These are phyloP conservation scores for Corylus avellana DNA, from an alignment of 306 rosid species.

Conservation along the genomic window DNA sequence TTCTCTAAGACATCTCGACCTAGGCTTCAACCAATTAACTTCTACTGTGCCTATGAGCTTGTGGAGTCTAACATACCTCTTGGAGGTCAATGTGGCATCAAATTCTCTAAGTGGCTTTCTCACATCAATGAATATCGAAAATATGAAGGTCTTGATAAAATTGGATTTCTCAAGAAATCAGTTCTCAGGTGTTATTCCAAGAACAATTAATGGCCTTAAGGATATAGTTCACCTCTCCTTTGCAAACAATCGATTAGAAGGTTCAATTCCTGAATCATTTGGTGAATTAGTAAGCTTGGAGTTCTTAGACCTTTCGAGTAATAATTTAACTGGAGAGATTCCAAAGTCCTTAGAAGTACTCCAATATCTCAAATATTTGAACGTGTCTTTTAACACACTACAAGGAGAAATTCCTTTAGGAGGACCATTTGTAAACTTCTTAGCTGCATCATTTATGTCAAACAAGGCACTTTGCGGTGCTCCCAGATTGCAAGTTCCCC, in stretches of 20 bases:
- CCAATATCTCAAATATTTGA: conserved; percentile 18
- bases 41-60: too few relatives aligned
- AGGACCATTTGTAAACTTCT: conserved; percentile 32
- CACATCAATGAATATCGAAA: conserved; percentile 16
- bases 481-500: conserved; percentile 22
- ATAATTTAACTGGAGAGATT: conserved; percentile 27
- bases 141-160: conserved; percentile 10
- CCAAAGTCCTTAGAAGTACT: conserved; percentile 40
- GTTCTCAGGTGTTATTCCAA: conserved; percentile 23
- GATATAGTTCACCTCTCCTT: conserved; percentile 14
- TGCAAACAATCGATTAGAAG: conserved; percentile 6
- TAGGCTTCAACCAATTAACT: conserved; percentile 29
- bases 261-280: conserved; percentile 18
- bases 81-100: too few relatives aligned
- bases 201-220: conserved; percentile 23
- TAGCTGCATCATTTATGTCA: conserved; percentile 27
- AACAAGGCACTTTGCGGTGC: conserved; percentile 41
- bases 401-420: conserved; percentile 36
- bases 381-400: conserved; percentile 33
- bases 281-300: conserved; percentile 15
- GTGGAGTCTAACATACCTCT: too few relatives aligned
- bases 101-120: not conserved
- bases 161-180: conserved; percentile 38
- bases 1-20: conserved; percentile 21
- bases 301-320: conserved; percentile 29